Evolutionary conservation across 352 stramenopile genomes (phyloP).

Genomic region (Globisporangium solare): DNA sequence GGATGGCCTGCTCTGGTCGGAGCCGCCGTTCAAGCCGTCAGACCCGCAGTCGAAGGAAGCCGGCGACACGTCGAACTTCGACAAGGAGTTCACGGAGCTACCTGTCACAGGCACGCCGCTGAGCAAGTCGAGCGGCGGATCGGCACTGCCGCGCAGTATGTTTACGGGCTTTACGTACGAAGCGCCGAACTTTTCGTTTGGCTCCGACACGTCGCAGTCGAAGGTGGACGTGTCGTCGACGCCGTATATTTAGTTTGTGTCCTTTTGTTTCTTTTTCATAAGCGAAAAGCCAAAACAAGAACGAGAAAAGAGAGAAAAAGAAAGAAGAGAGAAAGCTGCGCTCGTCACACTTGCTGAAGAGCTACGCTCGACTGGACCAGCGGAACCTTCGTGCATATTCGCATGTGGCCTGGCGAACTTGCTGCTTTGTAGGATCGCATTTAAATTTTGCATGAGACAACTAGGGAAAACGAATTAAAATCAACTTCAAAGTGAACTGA

Average conservation of each 20-base stretch:
- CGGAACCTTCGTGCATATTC: no score
- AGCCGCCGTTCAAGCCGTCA: slow-evolving; percentile 85
- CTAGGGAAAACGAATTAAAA: no score
- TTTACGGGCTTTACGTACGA: slow-evolving; percentile 88
- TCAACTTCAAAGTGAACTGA: no score
- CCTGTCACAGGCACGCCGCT: slow-evolving; percentile 76
- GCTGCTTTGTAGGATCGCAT: no score
- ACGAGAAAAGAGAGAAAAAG: no score
- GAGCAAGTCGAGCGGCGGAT: slow-evolving; percentile 60
- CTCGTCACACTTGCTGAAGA: no score
- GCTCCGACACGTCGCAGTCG: slow-evolving; percentile 84
- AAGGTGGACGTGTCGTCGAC: slow-evolving; percentile 82
- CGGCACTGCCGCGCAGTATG: slow-evolving; percentile 71
- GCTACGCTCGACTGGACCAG: no score
- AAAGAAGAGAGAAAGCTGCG: no score
- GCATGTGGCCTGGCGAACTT: no score
- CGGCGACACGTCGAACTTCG: slow-evolving; percentile 88
- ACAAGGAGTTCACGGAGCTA: slow-evolving; percentile 87
- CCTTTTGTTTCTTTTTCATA: background rate
- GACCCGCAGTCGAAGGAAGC: slow-evolving; percentile 82
- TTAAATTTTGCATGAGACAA: no score
- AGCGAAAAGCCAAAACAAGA: no score
- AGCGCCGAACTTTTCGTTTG: slow-evolving; percentile 74
- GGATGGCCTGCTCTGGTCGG: slow-evolving; percentile 79
- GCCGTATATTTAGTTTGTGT: slow-evolving; percentile 75